Evolutionary conservation across 257 asterid genomes (phyloP).

Genomic region (Lithospermum erythrorhizon): DNA sequence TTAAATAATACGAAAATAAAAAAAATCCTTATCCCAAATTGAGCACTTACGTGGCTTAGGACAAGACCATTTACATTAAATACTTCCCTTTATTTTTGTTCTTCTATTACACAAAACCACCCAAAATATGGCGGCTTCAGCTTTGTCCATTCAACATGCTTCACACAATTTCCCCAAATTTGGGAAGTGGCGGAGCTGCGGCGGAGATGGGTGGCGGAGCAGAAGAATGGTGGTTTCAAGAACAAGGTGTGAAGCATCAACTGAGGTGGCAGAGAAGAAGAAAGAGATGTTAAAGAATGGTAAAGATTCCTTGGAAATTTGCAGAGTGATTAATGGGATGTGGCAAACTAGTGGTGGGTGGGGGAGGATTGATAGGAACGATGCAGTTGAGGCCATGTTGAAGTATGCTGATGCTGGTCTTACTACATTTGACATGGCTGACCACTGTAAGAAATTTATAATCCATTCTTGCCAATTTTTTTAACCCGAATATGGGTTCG

Average conservation of each 20-base stretch:
- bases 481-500: too few species aligned
- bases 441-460: slow-evolving; percentile 59
- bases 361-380: slow-evolving; percentile 85
- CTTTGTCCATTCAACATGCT: background rate
- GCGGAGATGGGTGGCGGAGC: slow-evolving; percentile 46
- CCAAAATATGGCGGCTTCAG: background rate
- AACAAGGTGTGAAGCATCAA: slow-evolving; percentile 40
- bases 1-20: too few species aligned
- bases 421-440: slow-evolving; percentile 97
- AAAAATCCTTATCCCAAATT: background rate
- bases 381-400: slow-evolving; percentile 87
- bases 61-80: background rate
- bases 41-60: background rate
- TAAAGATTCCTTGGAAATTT: slow-evolving; percentile 62
- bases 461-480: background rate
- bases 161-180: slow-evolving; percentile 13
- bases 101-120: background rate
- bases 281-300: slow-evolving; percentile 47
- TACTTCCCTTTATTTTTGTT: too few species aligned
- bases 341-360: slow-evolving; percentile 99
- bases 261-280: slow-evolving; percentile 35
- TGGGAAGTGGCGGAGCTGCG: slow-evolving; percentile 77
- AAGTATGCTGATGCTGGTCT: slow-evolving; percentile 81
- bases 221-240: slow-evolving; percentile 6
- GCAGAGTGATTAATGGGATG: slow-evolving; percentile 87